phyloP scores from a whole-genome alignment of 805 yeast genomes.

The Pichia eremophila region DNA sequence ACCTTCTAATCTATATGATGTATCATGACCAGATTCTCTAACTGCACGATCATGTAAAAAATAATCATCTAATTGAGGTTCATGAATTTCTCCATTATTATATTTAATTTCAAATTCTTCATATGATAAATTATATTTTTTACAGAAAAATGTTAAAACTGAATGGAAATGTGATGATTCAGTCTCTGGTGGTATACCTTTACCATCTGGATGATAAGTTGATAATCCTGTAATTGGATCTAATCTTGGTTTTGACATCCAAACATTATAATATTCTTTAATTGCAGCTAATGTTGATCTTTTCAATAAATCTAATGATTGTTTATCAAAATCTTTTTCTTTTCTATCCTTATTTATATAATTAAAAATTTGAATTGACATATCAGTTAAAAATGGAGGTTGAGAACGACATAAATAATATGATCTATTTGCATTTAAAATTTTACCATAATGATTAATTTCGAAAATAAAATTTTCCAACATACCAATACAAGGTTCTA shows the following conservation, averaged over 20 bases:
- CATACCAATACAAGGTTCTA: slow-evolving; percentile 78
- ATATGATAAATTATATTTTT: slow-evolving; percentile 46
- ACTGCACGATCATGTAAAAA: slow-evolving; percentile 90
- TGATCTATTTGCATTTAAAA: slow-evolving; percentile 86
- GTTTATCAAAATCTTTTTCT: slow-evolving; percentile 22
- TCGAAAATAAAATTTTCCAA: slow-evolving; percentile 88
- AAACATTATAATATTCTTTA: slow-evolving; percentile 72
- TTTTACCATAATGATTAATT: slow-evolving; percentile 82
- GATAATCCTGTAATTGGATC: slow-evolving; percentile 73
- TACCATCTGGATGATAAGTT: slow-evolving; percentile 81
- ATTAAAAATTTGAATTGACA: slow-evolving; percentile 64
- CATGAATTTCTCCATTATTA: slow-evolving; percentile 54
- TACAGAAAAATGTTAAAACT: slow-evolving; percentile 57
- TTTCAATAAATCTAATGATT: slow-evolving; percentile 50
- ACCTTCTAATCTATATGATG: slow-evolving; percentile 83
- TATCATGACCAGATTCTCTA: slow-evolving; percentile 94
- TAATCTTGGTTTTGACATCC: slow-evolving; percentile 68
- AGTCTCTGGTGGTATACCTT: slow-evolving; percentile 96
- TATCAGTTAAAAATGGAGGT: slow-evolving; percentile 93
- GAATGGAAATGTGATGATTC: slow-evolving; percentile 81
- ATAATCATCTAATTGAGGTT: slow-evolving; percentile 80
- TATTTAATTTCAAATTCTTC: slow-evolving; percentile 63
- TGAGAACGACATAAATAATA: slow-evolving; percentile 89
- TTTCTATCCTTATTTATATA: slow-evolving; percentile 41
- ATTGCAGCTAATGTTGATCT: slow-evolving; percentile 72